These are phyloP conservation scores for Erigeron philadelphicus DNA, from an alignment of 140 eudicot species.

Conservation along the genomic window DNA sequence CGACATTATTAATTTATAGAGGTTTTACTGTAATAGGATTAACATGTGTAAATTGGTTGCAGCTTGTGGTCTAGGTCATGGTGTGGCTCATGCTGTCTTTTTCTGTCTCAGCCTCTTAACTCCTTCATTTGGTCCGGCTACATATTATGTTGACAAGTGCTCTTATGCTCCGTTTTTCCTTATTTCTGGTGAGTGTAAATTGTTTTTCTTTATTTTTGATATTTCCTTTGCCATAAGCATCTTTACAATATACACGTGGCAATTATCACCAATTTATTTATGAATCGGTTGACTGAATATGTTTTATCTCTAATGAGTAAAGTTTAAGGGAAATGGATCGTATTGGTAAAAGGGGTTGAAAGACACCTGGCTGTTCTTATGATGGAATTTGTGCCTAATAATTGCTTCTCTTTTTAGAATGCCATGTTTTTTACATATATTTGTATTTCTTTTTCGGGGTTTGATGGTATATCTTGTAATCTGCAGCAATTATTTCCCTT, in stretches of 20 bases:
- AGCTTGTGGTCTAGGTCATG: slow-evolving; percentile 99
- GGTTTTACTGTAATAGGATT: too few species aligned
- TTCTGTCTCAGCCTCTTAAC: slow-evolving; percentile 90
- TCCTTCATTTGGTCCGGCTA: slow-evolving; percentile 94
- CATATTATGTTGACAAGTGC: slow-evolving; percentile 83
- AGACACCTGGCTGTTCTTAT: too few species aligned
- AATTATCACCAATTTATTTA: too few species aligned
- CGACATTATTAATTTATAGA: too few species aligned
- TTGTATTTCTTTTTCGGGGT: not conserved
- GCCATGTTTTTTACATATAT: not conserved
- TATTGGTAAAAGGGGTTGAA: too few species aligned
- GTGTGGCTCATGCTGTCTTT: slow-evolving; percentile 92
- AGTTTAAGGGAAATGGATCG: too few species aligned
- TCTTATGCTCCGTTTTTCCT: slow-evolving; percentile 82
- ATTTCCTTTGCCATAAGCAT: slow-evolving; percentile 11
- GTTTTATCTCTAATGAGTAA: too few species aligned
- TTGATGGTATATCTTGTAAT: not conserved
- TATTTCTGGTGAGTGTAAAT: slow-evolving; percentile 59
- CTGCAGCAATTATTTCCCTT: slow-evolving; percentile 83
- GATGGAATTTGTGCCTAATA: not conserved
- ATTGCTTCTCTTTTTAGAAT: not conserved
- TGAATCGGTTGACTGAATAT: too few species aligned
- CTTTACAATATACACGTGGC: not conserved
- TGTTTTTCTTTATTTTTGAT: not conserved
- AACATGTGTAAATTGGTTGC: slow-evolving; percentile 20